These are phyloP conservation scores for Patellaria atrata DNA, from an alignment of 495 filamentous ascomycete species.

Conservation along the genomic window DNA sequence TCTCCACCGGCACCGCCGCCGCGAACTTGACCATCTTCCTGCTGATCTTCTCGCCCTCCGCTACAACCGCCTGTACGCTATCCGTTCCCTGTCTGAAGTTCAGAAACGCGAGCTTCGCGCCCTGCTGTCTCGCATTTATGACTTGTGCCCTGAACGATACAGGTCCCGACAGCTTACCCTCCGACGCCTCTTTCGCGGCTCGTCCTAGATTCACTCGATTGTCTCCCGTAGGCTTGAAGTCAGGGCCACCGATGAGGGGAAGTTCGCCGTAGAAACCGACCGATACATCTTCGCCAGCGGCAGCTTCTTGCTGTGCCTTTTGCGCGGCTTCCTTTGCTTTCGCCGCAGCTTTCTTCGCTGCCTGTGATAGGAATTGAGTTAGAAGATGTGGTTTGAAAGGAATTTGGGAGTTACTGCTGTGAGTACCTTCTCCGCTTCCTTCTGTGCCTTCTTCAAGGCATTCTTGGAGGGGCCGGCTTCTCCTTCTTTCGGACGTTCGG, in stretches of 20 bases:
- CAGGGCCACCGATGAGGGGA: slow-evolving; percentile 23
- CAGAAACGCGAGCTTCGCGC: slow-evolving; percentile 32
- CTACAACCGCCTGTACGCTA: slow-evolving; percentile 32
- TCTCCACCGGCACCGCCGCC: slow-evolving; percentile 63
- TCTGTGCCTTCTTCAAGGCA: slow-evolving; percentile 51
- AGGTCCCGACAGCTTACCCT: no score
- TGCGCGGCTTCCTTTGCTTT: slow-evolving; percentile 24
- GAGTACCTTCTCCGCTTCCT: slow-evolving; percentile 48
- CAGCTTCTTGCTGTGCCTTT: slow-evolving; percentile 24
- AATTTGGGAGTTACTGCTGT: neutral
- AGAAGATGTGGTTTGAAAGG: neutral
- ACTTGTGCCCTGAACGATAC: slow-evolving; percentile 27
- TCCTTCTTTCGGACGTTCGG: no score
- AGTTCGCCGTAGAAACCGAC: slow-evolving; percentile 30
- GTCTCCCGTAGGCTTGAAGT: slow-evolving; percentile 18
- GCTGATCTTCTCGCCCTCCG: slow-evolving; percentile 35
- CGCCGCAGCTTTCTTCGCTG: slow-evolving; percentile 23
- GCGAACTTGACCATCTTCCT: slow-evolving; percentile 86
- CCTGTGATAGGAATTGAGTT: slow-evolving; percentile 6
- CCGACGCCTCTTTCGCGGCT: slow-evolving; percentile 15
- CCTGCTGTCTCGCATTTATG: slow-evolving; percentile 30
- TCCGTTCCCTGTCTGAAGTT: slow-evolving; percentile 25
- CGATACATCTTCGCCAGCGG: slow-evolving; percentile 28
- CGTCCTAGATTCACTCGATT: slow-evolving; percentile 17
- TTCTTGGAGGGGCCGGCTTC: slow-evolving; percentile 38